phyloP scores from a whole-genome alignment of 2,329 filamentous ascomycete species.

The Fusarium bulbicola region DNA sequence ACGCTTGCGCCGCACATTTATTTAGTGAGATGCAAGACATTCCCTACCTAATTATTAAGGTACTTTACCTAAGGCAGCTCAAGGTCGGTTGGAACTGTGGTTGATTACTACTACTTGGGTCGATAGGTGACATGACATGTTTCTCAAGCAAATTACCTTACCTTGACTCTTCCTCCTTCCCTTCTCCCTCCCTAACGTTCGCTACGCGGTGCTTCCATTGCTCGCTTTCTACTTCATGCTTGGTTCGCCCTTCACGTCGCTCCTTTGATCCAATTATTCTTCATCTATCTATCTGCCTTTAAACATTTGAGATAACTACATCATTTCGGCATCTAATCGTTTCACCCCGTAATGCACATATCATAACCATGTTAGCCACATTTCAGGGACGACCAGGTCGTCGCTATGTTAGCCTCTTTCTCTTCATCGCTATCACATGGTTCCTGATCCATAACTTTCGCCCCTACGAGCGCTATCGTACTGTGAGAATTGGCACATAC shows the following conservation, averaged over 20 bases:
- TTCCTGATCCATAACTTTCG: conserved; percentile 43
- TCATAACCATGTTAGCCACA: conserved; percentile 45
- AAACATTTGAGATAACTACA: conserved; percentile 1
- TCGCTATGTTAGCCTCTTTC: conserved; percentile 46
- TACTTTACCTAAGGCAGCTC: neutral
- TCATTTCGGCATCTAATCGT: neutral
- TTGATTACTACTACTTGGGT: neutral
- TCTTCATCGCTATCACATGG: conserved; percentile 41
- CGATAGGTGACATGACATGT: neutral
- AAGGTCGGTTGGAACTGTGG: neutral
- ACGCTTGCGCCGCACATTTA: conserved; percentile 6
- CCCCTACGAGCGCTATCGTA: conserved; percentile 29
- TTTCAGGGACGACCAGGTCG: conserved; percentile 46
- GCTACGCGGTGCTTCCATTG: neutral
- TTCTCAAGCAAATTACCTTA: neutral
- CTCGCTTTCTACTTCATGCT: neutral
- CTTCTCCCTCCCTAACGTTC: neutral
- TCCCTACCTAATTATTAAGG: neutral
- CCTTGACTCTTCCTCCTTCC: neutral
- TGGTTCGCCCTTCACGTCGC: conserved; percentile 2
- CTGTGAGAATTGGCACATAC: conserved; percentile 37
- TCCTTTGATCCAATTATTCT: conserved; percentile 4
- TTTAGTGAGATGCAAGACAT: neutral
- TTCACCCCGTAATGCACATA: conserved; percentile 26
- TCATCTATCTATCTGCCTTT: neutral